Conservation (phyloP, 192 early-diverging fungal genomes). For the Podila epigama region DNA sequence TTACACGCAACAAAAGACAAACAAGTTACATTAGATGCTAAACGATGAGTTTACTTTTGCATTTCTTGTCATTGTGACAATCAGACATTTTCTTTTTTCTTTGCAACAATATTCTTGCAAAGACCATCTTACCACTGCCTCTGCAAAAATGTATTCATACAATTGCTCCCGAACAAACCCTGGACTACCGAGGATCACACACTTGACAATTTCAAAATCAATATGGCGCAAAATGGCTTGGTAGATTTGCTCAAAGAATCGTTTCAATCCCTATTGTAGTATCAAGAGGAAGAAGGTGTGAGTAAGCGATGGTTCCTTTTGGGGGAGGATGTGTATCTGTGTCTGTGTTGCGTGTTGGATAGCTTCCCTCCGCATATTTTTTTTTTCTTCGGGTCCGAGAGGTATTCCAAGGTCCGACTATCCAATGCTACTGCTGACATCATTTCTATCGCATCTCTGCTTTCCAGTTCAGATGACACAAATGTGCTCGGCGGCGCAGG, state of each 20-base stretch:
- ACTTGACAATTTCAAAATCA: conserved; percentile 94
- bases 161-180: conserved; percentile 94
- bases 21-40: background rate
- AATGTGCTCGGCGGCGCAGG: too few relatives aligned
- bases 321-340: too few relatives aligned
- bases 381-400: background rate
- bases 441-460: too few relatives aligned
- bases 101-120: background rate
- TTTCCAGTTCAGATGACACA: too few relatives aligned
- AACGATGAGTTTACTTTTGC: too few relatives aligned
- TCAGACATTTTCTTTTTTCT: background rate
- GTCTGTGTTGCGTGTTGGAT: too few relatives aligned
- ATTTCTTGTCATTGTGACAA: background rate
- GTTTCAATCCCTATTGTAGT: conserved; percentile 61
- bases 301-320: too few relatives aligned
- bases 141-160: conserved; percentile 84
- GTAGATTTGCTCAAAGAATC: conserved; percentile 93
- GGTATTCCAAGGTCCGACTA: too few relatives aligned
- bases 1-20: background rate
- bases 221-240: conserved; percentile 88
- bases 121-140: conserved; percentile 66
- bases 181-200: conserved; percentile 94
- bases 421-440: too few relatives aligned
- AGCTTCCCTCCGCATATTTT: too few relatives aligned
- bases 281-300: background rate